Percentiles rank a stretch among this genome's conserved stretches.
Evolutionary conservation across 2,329 filamentous ascomycete species (phyloP).

Genomic region (Pseudogymnoascus sp.): DNA sequence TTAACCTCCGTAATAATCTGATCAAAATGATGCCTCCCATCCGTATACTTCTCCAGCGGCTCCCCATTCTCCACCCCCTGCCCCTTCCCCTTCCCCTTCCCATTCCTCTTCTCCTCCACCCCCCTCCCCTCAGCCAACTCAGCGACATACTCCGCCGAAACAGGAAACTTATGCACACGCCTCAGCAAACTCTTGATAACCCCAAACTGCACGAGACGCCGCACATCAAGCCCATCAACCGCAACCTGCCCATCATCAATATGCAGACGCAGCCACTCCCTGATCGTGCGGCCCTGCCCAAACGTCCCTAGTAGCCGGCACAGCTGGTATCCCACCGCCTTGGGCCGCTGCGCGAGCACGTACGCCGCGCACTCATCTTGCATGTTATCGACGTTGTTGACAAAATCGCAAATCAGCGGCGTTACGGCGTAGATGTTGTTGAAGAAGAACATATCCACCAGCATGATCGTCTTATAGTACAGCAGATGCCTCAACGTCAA

Average conservation of each 20-base stretch:
- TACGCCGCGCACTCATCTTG: conserved; percentile 85
- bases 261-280: conserved; percentile 76
- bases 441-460: conserved; percentile 95
- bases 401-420: conserved; percentile 68
- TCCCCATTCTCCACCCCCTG: conserved; percentile 30
- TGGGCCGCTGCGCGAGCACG: conserved; percentile 44
- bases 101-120: conserved; percentile 9
- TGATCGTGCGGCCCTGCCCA: conserved; percentile 71
- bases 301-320: conserved; percentile 82
- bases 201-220: conserved; percentile 89
- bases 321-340: conserved; percentile 43
- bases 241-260: conserved; percentile 55
- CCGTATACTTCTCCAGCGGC: conserved; percentile 55
- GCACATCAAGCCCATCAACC: conserved; percentile 71
- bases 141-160: conserved; percentile 55
- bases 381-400: conserved; percentile 62
- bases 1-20: conserved; percentile 73
- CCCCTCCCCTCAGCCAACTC: conserved; percentile 45
- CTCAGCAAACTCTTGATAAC: conserved; percentile 93
- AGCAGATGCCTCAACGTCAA: conserved; percentile 81
- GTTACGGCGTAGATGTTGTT: conserved; percentile 80
- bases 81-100: conserved; percentile 25
- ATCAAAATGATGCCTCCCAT: conserved; percentile 70
- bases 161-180: conserved; percentile 82
- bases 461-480: conserved; percentile 83